phyloP scores from a whole-genome alignment of 164 flowering plant genomes.

The Stephania japonica region DNA sequence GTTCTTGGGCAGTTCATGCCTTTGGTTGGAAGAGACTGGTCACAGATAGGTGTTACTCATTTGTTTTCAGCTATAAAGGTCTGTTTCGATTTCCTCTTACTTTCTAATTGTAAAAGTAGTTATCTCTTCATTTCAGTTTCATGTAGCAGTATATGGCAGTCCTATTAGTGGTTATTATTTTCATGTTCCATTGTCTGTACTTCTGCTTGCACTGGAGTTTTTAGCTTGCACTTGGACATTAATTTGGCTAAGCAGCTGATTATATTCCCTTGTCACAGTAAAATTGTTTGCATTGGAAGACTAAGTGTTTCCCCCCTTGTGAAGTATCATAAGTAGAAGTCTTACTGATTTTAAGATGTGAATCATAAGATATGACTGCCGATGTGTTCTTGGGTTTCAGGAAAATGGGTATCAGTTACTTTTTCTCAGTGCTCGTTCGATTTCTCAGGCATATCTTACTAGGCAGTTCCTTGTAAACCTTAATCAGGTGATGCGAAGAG shows the following conservation, averaged over 20 bases:
- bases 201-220: neutral
- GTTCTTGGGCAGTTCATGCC: slow-evolving; percentile 99
- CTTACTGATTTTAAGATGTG: neutral
- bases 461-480: slow-evolving; percentile 81
- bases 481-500: slow-evolving; percentile 58
- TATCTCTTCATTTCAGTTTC: neutral
- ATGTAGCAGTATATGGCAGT: neutral
- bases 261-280: neutral
- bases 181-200: neutral
- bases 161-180: neutral
- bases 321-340: neutral
- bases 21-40: slow-evolving; percentile 94
- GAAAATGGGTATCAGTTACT: slow-evolving; percentile 94
- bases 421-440: slow-evolving; percentile 95
- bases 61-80: slow-evolving; percentile 95
- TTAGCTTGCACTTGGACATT: neutral
- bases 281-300: neutral
- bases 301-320: too few relatives aligned
- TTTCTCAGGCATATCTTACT: slow-evolving; percentile 81
- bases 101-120: slow-evolving; percentile 1
- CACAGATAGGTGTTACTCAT: slow-evolving; percentile 92
- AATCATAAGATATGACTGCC: neutral
- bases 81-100: slow-evolving; percentile 14
- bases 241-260: neutral
- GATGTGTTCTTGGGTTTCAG: slow-evolving; percentile 31